Base-by-base conservation (phyloP, 2,329 filamentous ascomycete genomes). In the Talaromyces atroroseus region DNA sequence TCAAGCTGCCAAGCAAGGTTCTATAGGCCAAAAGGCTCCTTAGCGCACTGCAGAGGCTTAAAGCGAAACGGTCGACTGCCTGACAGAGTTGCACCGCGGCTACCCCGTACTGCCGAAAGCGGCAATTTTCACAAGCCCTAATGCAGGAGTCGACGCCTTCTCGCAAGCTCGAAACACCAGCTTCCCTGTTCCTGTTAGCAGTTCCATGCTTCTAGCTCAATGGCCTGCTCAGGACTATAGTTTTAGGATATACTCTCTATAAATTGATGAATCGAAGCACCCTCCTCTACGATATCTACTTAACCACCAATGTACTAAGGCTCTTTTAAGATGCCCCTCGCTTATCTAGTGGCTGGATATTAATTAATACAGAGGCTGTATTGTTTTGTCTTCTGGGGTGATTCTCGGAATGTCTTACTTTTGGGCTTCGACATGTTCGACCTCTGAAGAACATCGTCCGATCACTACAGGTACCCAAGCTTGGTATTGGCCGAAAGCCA, bases 361-460 rank as follows among this genome's bases (percentile, higher is more conserved):
- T 32, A 20, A 38, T 47, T 40, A 45, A 48, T 23, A 34, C 44
- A 24, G 51, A 54, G 51, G 51, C 42, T 54, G 51, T 54, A 44
- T 48, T n/a, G 24, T 24, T 51, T 21, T 7, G 53, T 26, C 36
- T 29, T 56, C 54, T 50, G 47, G 47, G 55, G 56, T 44, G 14
- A 54, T 52, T 45, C 52, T 64, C 62, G 62, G 54, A 56, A 59
- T 64, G 63, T 63, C 62, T 64, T 62, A 64, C 62, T 44, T 60
- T 20, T 36, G 12, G 46, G 14, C 46, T 45, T 36, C 32, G 23
- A n/a, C 20, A 18, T 40, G 40, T n/a, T 52, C 40, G 20, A 46
- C 38, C 49, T 40, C 16, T 36, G 24, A 34, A 18, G 51, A 16
- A 53, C 51, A 38, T 53, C 51, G 26, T 47, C 51, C 34, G 51